A percentile compares a stretch with the other conserved stretches of the same genome.
These are phyloP conservation scores for Plasmodium gaboni DNA, from an alignment of 169 alveolate species.

Conservation along the genomic window DNA sequence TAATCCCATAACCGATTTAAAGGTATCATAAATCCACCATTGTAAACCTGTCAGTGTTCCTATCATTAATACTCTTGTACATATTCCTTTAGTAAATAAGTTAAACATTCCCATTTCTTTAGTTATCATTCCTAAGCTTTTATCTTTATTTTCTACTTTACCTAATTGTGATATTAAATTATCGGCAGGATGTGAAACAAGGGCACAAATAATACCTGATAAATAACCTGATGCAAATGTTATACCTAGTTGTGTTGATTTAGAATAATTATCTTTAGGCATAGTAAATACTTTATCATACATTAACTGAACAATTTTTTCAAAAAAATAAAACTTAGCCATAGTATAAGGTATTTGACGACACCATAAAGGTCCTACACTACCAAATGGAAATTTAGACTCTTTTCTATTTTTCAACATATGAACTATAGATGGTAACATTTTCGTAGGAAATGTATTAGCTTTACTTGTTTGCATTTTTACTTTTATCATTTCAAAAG, in stretches of 20 bases:
- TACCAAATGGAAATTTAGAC: slow-evolving; percentile 92
- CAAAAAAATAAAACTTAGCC: slow-evolving; percentile 98
- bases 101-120: slow-evolving; percentile 85
- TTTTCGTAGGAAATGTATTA: slow-evolving; percentile 90
- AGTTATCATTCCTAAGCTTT: slow-evolving; percentile 79
- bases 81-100: slow-evolving; percentile 90
- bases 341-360: slow-evolving; percentile 98
- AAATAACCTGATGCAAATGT: slow-evolving; percentile 96
- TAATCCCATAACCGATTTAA: slow-evolving; percentile 91
- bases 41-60: slow-evolving; percentile 98
- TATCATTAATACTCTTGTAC: slow-evolving; percentile 97
- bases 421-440: slow-evolving; percentile 85
- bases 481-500: slow-evolving; percentile 97
- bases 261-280: slow-evolving; percentile 91
- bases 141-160: slow-evolving; percentile 88
- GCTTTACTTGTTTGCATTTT: slow-evolving; percentile 92
- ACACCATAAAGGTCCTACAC: slow-evolving; percentile 94
- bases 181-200: slow-evolving; percentile 98
- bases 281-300: slow-evolving; percentile 92
- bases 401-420: slow-evolving; percentile 87
- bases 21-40: slow-evolving; percentile 98
- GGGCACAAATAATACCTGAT: slow-evolving; percentile 97
- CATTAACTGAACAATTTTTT: slow-evolving; percentile 92
- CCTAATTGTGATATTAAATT: slow-evolving; percentile 95
- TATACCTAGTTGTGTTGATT: slow-evolving; percentile 92